Percentiles rank a stretch among this genome's conserved stretches.
Evolutionary conservation across 768 basidiomycete species (phyloP).

Genomic region (Dictyophora rubrovolvata): DNA sequence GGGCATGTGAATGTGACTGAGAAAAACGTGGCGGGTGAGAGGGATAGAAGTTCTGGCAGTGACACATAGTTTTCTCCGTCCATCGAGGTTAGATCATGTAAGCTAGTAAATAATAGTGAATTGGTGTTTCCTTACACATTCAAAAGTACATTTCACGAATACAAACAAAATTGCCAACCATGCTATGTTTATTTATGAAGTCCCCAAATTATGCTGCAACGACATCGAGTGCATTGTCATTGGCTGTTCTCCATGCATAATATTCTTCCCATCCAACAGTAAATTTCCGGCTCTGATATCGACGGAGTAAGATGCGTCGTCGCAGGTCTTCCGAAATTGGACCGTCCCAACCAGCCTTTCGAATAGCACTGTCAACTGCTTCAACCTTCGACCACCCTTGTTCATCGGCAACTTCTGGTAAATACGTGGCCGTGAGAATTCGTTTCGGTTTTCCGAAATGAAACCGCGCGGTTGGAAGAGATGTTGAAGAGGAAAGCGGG

Average conservation of each 20-base stretch:
- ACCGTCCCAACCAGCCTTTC: slow-evolving; percentile 87
- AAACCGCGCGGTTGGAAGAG: slow-evolving; percentile 29
- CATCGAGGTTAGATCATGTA: too few relatives aligned
- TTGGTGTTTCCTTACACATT: not conserved
- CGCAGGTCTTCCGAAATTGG: slow-evolving; percentile 73
- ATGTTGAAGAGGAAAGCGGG: slow-evolving; percentile 56
- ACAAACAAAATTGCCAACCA: too few relatives aligned
- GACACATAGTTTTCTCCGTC: too few relatives aligned
- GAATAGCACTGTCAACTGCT: slow-evolving; percentile 83
- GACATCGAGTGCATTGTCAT: not conserved
- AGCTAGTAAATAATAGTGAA: not conserved
- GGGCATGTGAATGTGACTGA: not conserved
- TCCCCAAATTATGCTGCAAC: not conserved
- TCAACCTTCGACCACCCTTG: slow-evolving; percentile 93
- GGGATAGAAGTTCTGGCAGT: not conserved
- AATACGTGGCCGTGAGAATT: slow-evolving; percentile 76
- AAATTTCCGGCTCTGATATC: slow-evolving; percentile 73
- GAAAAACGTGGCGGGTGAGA: not conserved
- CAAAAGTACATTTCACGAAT: too few relatives aligned
- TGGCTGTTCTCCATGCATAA: slow-evolving; percentile 52
- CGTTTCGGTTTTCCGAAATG: slow-evolving; percentile 34
- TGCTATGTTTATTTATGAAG: not conserved
- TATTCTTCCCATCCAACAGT: slow-evolving; percentile 69
- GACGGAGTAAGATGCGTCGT: slow-evolving; percentile 60
- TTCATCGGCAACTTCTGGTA: slow-evolving; percentile 85